Evolutionary conservation across 2,329 filamentous ascomycete genomes (phyloP), one percentile per base, ranked within the genome.

Genomic region (Exophiala viscosa): DNA sequence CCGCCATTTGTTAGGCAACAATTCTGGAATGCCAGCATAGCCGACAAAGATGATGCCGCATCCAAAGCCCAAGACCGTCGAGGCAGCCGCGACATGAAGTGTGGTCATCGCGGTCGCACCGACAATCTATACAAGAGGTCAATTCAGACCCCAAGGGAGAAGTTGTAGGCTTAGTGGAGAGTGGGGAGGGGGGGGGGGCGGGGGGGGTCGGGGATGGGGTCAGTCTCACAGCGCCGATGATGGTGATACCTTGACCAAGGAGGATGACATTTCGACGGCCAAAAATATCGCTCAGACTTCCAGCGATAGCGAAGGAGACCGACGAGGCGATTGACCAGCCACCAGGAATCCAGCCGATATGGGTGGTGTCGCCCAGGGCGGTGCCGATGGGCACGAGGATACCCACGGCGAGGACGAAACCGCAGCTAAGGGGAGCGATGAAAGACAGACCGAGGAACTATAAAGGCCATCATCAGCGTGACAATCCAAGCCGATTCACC

Each of bases 1-100:
- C 70, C 61, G 17, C 72, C 73, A 45, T 49, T 64, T 69, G 36
- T 67, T 70, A 1, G 60, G 67, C 50, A 74, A 71, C 33, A 74
- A 54, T 11, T 65, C 66, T 39, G 65, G 64, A 51, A 75, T 64
- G 34, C 60, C 65, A 32, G 66, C 62, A 4, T 71, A 71, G 7
- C 65, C 66, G 10, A 68, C 69, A 48, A 67, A 66, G 42, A 73
- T 62, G 42, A 74, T 67, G 44, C 64, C 64, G 6, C 71, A 69
- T 40, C 73, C 59, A 15, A 72, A 62, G 4, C 64, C 67, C 1
- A 74, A 46, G 5, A 61, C 15, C 5, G 60, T 66, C 42, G 63
- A 68, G 18, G 66, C 69, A 2, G 57, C 67, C 50, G 72, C 73
- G 40, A 74, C 54, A 9, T 63, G 65, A 41, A 65, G 62, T 50